These are phyloP conservation scores for Protomyces lactucae-debilis DNA, from an alignment of 1,139 yeast genomes.

Conservation along the genomic window DNA sequence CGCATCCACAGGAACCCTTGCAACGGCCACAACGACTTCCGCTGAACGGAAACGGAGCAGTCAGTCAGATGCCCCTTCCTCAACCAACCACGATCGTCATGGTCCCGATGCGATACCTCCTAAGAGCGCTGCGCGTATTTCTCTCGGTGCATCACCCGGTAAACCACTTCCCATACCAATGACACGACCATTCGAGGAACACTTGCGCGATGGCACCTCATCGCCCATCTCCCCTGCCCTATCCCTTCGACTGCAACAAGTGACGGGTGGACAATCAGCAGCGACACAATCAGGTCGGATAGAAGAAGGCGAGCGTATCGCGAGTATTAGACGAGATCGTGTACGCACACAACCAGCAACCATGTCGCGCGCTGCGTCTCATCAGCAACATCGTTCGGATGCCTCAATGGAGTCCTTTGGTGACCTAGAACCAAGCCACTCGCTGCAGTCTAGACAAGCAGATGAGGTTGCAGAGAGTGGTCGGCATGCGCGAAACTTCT, in stretches of 20 bases:
- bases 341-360: neutral
- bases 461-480: neutral
- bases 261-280: neutral
- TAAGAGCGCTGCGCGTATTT: neutral
- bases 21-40: neutral
- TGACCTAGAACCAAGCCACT: neutral
- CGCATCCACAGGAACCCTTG: neutral
- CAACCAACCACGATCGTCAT: neutral
- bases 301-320: slow-evolving; percentile 19
- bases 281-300: neutral
- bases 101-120: neutral
- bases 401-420: neutral
- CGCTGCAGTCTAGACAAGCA: neutral
- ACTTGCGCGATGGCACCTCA: slow-evolving; percentile 10
- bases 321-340: slow-evolving; percentile 5
- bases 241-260: slow-evolving; percentile 22
- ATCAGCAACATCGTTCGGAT: neutral
- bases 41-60: neutral
- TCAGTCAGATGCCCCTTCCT: neutral
- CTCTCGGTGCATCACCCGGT: neutral
- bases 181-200: neutral
- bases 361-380: neutral
- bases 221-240: slow-evolving; percentile 24
- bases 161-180: slow-evolving; percentile 1
- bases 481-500: neutral